Percentiles rank a stretch among this genome's conserved stretches.
Evolutionary conservation across 768 basidiomycete genomes (phyloP).

Genomic region (Pisolithus orientalis): DNA sequence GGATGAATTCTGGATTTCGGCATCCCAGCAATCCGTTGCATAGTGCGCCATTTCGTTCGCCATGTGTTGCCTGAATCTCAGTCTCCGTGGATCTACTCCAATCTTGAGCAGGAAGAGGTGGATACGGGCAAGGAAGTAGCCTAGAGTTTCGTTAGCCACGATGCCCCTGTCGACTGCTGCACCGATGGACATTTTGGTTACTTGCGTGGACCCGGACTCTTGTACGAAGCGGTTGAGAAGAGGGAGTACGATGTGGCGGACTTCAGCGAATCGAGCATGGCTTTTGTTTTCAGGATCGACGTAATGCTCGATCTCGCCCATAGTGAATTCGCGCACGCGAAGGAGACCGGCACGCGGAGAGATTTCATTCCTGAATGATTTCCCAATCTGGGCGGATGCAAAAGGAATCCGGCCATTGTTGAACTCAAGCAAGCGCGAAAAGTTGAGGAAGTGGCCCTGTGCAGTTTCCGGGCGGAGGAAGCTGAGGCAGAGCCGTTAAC

Average conservation of each 20-base stretch:
- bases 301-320: slow-evolving; percentile 99
- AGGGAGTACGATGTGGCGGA: slow-evolving; percentile 65
- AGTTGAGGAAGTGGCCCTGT: slow-evolving; percentile 98
- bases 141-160: slow-evolving; percentile 95
- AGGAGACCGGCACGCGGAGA: slow-evolving; percentile 94
- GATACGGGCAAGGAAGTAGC: slow-evolving; percentile 94
- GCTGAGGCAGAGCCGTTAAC: slow-evolving; percentile 31
- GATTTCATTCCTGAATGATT: slow-evolving; percentile 96
- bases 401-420: slow-evolving; percentile 97
- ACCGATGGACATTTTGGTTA: slow-evolving; percentile 68
- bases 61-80: slow-evolving; percentile 98
- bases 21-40: slow-evolving; percentile 99
- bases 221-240: slow-evolving; percentile 86
- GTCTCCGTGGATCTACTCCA: slow-evolving; percentile 75
- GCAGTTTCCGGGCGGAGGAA: slow-evolving; percentile 97
- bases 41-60: slow-evolving; percentile 99
- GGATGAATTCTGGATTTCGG: slow-evolving; percentile 84
- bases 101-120: slow-evolving; percentile 85
- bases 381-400: slow-evolving; percentile 94
- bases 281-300: slow-evolving; percentile 92
- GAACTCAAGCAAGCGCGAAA: slow-evolving; percentile 93
- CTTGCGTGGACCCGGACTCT: slow-evolving; percentile 58
- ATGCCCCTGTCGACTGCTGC: slow-evolving; percentile 83
- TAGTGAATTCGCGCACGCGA: slow-evolving; percentile 97
- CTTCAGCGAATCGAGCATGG: slow-evolving; percentile 79